Base-by-base conservation (phyloP, 2,329 filamentous ascomycete species). In the Botrytis fabae region DNA sequence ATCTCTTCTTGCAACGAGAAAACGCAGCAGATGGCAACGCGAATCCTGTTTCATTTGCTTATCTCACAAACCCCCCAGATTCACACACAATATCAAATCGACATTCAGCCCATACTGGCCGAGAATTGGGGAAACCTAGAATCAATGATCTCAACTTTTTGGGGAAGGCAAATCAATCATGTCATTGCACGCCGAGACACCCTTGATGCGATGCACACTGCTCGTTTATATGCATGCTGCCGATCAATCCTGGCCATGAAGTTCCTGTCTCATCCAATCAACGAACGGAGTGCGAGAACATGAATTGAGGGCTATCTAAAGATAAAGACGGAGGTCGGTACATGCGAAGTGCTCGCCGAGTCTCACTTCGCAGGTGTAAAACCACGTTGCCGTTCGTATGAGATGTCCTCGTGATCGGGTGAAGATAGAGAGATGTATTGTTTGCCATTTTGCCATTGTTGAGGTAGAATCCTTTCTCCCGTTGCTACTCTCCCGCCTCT, bases 221-320 rank as follows among this genome's bases (percentile, higher is more conserved):
- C 70, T 71, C 70, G 61, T 71, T 66, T 71, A 59, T 18, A 66
- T 71, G 61, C 70, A 66, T 44, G 42, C 14, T 66, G 70, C 70
- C 46, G 70, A 71, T 71, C 61, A 51, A 70, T 70, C 22, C 68
- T 44, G 46, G n/a, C 40, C 40, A 32, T 35, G 35, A 8, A 9
- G 22, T 42, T 57, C 65, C 48, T 57, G 32, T 57, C 48, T 44
- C 18, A 44, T 42, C 70, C 70, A 71, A 71, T 71, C 10, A 71
- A 2, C 66, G 35, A 22, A 5, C 20, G 32, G 66, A 44, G 14
- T 20, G 42, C 46, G 46, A 66, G 14, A 71, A 44, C 44, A 48
- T 42, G 60, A 32, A 66, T 44, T 71, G 44, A 54, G n/a, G n/a
- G n/a, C 12, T 42, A 48, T 64, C 46, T 38, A 4, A 18, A 51